Conservation (phyloP, 2,329 filamentous ascomycete genomes). For the Didymella sp. region DNA sequence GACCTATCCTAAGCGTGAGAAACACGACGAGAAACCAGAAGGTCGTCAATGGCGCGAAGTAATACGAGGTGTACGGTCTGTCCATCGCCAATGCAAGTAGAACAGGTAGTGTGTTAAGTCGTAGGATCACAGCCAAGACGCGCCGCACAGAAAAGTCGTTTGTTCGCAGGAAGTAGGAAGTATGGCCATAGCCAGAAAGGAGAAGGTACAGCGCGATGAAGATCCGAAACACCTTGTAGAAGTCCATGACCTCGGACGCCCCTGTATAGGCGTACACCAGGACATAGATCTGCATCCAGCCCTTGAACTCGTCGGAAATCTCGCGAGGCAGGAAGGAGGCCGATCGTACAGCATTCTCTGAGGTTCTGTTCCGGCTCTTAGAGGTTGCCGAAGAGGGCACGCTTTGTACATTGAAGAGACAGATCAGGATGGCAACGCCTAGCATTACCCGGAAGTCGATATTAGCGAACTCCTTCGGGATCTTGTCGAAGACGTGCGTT, state of each 20-base stretch:
- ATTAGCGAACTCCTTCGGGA: slow-evolving; percentile 55
- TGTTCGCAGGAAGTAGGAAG: slow-evolving; percentile 64
- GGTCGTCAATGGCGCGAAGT: slow-evolving; percentile 65
- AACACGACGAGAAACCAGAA: slow-evolving; percentile 70
- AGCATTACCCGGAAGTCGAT: slow-evolving; percentile 46
- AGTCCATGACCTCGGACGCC: slow-evolving; percentile 57
- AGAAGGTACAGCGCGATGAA: slow-evolving; percentile 67
- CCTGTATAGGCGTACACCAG: slow-evolving; percentile 67
- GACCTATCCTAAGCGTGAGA: slow-evolving; percentile 56
- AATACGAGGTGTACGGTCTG: slow-evolving; percentile 64
- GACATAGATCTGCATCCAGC: slow-evolving; percentile 66
- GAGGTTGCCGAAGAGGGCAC: slow-evolving; percentile 4
- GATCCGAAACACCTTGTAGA: slow-evolving; percentile 64
- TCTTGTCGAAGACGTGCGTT: slow-evolving; percentile 61
- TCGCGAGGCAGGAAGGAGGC: slow-evolving; percentile 58
- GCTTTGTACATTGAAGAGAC: slow-evolving; percentile 42
- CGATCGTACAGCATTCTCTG: neutral
- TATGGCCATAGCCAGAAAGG: slow-evolving; percentile 68
- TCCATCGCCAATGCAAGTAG: slow-evolving; percentile 63
- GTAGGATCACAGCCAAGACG: slow-evolving; percentile 61
- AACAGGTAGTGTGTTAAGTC: slow-evolving; percentile 64
- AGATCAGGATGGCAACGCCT: slow-evolving; percentile 34
- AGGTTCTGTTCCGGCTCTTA: slow-evolving; percentile 23
- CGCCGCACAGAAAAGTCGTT: slow-evolving; percentile 64
- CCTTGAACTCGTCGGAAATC: slow-evolving; percentile 71